Percentiles rank a stretch among this genome's conserved stretches.
Evolutionary conservation across 1,139 yeast genomes (phyloP).

Genomic region (Candida gigantensis): DNA sequence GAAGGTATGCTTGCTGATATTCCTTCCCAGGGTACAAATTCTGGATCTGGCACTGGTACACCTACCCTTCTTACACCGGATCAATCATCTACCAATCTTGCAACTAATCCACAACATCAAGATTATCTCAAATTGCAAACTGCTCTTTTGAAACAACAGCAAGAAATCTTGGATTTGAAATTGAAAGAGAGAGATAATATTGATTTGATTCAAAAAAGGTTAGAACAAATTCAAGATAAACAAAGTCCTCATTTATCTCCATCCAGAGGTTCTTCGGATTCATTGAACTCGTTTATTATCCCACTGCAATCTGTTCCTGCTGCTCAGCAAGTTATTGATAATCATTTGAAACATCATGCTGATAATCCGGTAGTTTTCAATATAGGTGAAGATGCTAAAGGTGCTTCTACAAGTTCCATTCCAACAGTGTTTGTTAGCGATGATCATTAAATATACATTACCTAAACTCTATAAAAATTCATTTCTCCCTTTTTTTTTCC

Average conservation of each 20-base stretch:
- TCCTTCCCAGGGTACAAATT: slow-evolving; percentile 10
- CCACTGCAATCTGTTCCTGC: slow-evolving; percentile 8
- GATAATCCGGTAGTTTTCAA: slow-evolving; percentile 10
- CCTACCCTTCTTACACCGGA: slow-evolving; percentile 19
- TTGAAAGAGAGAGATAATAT: slow-evolving; percentile 18
- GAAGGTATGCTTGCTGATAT: slow-evolving; percentile 29
- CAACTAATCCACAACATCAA: slow-evolving; percentile 13
- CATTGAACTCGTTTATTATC: slow-evolving; percentile 12
- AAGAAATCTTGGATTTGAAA: slow-evolving; percentile 31
- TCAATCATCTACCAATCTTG: slow-evolving; percentile 7
- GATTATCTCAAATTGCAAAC: slow-evolving; percentile 40
- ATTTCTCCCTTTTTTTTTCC: no score
- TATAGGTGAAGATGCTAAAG: slow-evolving; percentile 8
- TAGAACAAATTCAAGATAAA: slow-evolving; percentile 13
- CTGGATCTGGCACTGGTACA: slow-evolving; percentile 18
- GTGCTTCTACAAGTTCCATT: slow-evolving; percentile 3
- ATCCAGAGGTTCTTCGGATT: slow-evolving; percentile 8
- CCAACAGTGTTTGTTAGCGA: slow-evolving; percentile 20
- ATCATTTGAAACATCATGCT: slow-evolving; percentile 7
- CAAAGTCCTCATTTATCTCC: slow-evolving; percentile 8
- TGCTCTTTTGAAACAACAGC: slow-evolving; percentile 42
- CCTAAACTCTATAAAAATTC: no score
- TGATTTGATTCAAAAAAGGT: slow-evolving; percentile 15
- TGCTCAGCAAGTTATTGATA: slow-evolving; percentile 11
- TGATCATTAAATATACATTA: slow-evolving; percentile 14